Evolutionary conservation across 306 rosid species (phyloP), one percentile per base, ranked within the genome.

Genomic region (Lablab purpureus): DNA sequence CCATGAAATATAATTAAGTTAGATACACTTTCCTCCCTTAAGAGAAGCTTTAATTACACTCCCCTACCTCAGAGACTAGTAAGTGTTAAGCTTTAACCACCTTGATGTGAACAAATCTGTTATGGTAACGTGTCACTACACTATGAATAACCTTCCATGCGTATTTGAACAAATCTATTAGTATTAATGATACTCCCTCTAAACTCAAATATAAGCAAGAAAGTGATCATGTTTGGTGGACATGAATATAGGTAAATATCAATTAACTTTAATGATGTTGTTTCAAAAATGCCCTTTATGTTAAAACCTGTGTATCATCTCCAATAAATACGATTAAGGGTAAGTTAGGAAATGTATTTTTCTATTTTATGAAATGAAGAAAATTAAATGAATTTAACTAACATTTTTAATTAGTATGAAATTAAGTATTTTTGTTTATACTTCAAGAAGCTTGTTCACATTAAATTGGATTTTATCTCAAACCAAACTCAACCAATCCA

Each of bases 401-500:
- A n/a, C n/a, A n/a, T n/a, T n/a, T n/a, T 56, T 56, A 25, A 25
- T 25, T 25, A 25, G 28, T 25, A 25, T 25, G 28, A 25, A 25
- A 25, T 25, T 25, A 25, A 25, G 28, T 25, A 25, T 25, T 25
- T 25, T 25, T 25, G 28, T 25, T 15, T 23, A 56, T 22, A n/a
- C n/a, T n/a, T n/a, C n/a, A n/a, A n/a, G 64, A 22, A 30, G 36
- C 7, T 56, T 56, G 18, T 56, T 56, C n/a, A 56, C n/a, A 56
- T 23, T 56, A 11, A 56, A 23, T 58, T 25, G n/a, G 34, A 30
- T 30, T 30, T 30, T 30, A 30, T 30, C 34, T 30, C 3, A 27
- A 27, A 27, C 11, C n/a, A n/a, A n/a, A n/a, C n/a, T n/a, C n/a
- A 81, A 56, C 46, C 74, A 67, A 28, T 17, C 23, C 54, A 34